A percentile compares a stretch with the other conserved stretches of the same genome.
These are phyloP conservation scores for Gossypium rotundifolium DNA, from an alignment of 345 rosid species.

Conservation along the genomic window DNA sequence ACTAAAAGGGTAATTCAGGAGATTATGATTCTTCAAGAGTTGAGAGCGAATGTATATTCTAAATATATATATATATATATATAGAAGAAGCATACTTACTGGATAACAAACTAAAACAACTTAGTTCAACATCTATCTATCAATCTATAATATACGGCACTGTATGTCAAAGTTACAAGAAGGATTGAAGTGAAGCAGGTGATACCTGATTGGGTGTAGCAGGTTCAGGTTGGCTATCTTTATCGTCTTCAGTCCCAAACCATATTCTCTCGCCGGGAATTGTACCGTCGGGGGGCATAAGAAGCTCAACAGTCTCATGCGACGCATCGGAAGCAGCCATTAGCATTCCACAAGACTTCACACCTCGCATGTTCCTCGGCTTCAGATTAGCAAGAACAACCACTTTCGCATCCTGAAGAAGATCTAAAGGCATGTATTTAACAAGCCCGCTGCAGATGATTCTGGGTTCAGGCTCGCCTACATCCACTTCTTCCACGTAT, in stretches of 20 bases:
- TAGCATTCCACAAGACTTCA: constrained; percentile 87
- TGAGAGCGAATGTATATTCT: background rate
- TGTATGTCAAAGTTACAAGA: background rate
- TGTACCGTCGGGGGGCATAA: constrained; percentile 67
- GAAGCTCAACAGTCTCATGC: constrained; percentile 77
- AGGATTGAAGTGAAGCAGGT: background rate
- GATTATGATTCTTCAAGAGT: background rate
- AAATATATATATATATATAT: background rate
- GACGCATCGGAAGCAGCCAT: constrained; percentile 78
- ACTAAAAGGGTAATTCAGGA: background rate
- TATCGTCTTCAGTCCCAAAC: constrained; percentile 66
- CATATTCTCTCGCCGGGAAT: constrained; percentile 78
- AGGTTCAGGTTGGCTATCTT: constrained; percentile 46
- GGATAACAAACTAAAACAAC: background rate
- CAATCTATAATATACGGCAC: background rate
- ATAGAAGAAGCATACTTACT: background rate
- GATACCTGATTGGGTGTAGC: constrained; percentile 73
- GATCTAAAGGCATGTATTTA: constrained; percentile 54
- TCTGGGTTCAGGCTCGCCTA: constrained; percentile 76
- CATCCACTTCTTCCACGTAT: constrained; percentile 84
- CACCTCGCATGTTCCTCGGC: constrained; percentile 93
- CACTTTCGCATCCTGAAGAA: constrained; percentile 68
- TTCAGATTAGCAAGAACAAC: constrained; percentile 84
- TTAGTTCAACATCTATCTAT: background rate
- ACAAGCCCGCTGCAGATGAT: constrained; percentile 94